These are phyloP conservation scores for Bombardia bombarda DNA, from an alignment of 495 filamentous ascomycete species.

Conservation along the genomic window DNA sequence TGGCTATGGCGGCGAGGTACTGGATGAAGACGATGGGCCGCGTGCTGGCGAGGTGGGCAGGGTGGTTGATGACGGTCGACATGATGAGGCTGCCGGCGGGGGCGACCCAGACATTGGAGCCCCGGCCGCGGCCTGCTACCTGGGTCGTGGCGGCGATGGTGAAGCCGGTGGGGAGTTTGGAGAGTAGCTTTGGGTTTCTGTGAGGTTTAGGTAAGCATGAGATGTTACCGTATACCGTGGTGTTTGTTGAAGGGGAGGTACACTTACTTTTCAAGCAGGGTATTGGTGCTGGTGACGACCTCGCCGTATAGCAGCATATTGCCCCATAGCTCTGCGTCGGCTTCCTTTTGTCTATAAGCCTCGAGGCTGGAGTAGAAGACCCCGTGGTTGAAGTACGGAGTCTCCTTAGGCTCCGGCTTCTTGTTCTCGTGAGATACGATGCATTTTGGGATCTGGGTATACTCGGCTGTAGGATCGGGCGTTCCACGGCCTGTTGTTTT, in stretches of 20 bases:
- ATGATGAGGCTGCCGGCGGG: slow-evolving; percentile 81
- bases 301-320: slow-evolving; percentile 78
- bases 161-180: slow-evolving; percentile 70
- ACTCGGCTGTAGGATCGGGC: slow-evolving; percentile 63
- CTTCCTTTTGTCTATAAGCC: slow-evolving; percentile 37
- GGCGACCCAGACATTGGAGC: slow-evolving; percentile 90
- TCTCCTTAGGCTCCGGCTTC: slow-evolving; percentile 65
- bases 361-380: slow-evolving; percentile 67
- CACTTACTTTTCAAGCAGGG: slow-evolving; percentile 83
- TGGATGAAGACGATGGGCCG: slow-evolving; percentile 92
- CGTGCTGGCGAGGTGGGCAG: slow-evolving; percentile 55
- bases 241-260: no score
- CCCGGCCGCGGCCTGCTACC: slow-evolving; percentile 83
- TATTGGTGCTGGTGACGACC: slow-evolving; percentile 90
- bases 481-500: slow-evolving; percentile 13
- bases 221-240: background rate
- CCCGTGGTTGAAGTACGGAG: slow-evolving; percentile 82
- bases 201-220: no score
- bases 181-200: slow-evolving; percentile 72
- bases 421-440: slow-evolving; percentile 61
- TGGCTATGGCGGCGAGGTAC: slow-evolving; percentile 86
- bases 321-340: slow-evolving; percentile 60
- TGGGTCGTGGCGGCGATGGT: slow-evolving; percentile 90
- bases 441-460: slow-evolving; percentile 64
- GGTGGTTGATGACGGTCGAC: slow-evolving; percentile 77